Evolutionary conservation across 2,329 filamentous ascomycete genomes (phyloP).

Genomic region (Stachybotrys chlorohalonatus): DNA sequence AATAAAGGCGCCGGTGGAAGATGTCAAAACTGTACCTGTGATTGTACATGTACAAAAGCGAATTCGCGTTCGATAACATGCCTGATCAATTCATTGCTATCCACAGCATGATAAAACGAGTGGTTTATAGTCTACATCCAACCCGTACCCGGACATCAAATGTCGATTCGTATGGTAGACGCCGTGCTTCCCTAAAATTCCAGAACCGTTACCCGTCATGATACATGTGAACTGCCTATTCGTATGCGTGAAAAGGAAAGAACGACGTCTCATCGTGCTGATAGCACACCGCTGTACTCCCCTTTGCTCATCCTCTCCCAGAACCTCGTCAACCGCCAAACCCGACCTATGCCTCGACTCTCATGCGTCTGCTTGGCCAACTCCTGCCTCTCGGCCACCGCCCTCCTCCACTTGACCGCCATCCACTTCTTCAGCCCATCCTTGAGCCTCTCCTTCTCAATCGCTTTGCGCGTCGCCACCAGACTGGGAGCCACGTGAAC

Average conservation of each 20-base stretch:
- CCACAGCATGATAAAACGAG: no score
- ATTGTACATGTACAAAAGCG: background rate
- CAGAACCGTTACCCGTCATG: background rate
- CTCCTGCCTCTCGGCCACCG: slow-evolving; percentile 41
- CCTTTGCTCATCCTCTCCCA: slow-evolving; percentile 53
- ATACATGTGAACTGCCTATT: background rate
- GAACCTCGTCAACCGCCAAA: slow-evolving; percentile 54
- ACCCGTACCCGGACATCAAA: no score
- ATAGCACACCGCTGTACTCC: slow-evolving; percentile 11
- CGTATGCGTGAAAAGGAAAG: background rate
- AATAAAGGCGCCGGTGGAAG: background rate
- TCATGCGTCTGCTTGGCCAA: slow-evolving; percentile 39
- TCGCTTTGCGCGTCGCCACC: slow-evolving; percentile 50
- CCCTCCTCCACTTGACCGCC: slow-evolving; percentile 44
- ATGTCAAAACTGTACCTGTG: background rate
- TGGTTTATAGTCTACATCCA: no score
- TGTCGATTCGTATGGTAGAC: no score
- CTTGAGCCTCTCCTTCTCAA: slow-evolving; percentile 61
- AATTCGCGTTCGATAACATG: no score
- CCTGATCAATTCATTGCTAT: no score
- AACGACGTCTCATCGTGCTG: background rate
- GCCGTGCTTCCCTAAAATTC: background rate
- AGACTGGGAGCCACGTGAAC: slow-evolving; percentile 47
- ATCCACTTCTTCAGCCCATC: slow-evolving; percentile 58
- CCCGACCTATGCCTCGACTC: slow-evolving; percentile 41